Evolutionary conservation across 208 protist genomes (phyloP), one percentile per base, ranked within the genome.

Genomic region (Vickermania ingenoplastis): DNA sequence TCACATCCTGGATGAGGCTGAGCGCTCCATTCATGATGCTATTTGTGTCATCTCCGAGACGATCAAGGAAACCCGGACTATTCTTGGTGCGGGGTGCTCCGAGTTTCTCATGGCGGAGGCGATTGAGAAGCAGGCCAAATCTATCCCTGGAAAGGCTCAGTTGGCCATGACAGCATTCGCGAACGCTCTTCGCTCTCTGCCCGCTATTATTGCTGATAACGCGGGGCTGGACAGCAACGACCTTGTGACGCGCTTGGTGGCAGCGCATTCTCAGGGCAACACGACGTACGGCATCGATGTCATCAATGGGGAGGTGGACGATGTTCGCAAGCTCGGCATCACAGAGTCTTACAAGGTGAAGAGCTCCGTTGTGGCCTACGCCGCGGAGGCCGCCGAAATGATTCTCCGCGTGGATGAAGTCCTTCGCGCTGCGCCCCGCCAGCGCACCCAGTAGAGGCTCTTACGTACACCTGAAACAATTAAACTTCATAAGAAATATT

Each of bases 391-490:
- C 22, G 98, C 98, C 21, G 98, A 99, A 75, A 99, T 99, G 97
- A 99, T 99, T 72, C 79, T 99, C 51, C 91, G 98, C 56, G 97
- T 99, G 7, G 99, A 99, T 75, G 86, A 98, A 54, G 97, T 99
- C 53, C 82, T 99, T 36, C 89, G 86, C 23, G 93, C 86, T 56
- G 97, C 97, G 14, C 97, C 97, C 23, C 76, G 95, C 50, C 77
- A 97, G 74, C 71, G 91, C 21, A 91, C 87, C n/a, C 79, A 78
- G 62, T 79, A 80, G 50, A n/a, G 14, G 14, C 21, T 23, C 22
- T 52, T 27, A 52, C 3, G 11, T 21, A 41, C n/a, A n/a, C n/a
- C n/a, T n/a, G n/a, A n/a, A n/a, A n/a, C n/a, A n/a, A n/a, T n/a
- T n/a, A n/a, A n/a, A n/a, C n/a, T n/a, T n/a, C n/a, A n/a, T n/a